Conservation (phyloP, 257 asterid genomes). For the Apocynum venetum region DNA sequence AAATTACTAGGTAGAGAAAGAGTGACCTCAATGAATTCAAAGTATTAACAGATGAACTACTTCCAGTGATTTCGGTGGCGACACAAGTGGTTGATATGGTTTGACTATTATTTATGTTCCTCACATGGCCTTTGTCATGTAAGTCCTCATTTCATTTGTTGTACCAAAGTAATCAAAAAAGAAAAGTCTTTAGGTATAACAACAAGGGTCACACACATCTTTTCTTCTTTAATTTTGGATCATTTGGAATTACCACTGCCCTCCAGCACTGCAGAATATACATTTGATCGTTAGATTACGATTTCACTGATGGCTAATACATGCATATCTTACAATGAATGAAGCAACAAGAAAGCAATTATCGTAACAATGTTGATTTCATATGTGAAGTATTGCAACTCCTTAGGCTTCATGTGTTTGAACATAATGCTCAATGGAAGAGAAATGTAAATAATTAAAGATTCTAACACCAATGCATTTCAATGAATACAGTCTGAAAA, state of each 20-base stretch:
- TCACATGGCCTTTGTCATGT: slow-evolving; percentile 28
- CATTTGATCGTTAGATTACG: not conserved
- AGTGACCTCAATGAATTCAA: slow-evolving; percentile 6
- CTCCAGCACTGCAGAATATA: not conserved
- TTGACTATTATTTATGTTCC: slow-evolving; percentile 27
- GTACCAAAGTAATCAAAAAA: not conserved
- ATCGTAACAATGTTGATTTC: not conserved
- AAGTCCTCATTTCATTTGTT: not conserved
- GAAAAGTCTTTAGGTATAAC: not conserved
- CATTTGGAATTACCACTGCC: not conserved
- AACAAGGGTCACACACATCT: not conserved
- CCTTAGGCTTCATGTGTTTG: not conserved
- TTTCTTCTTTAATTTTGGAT: not conserved
- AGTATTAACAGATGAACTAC: not conserved
- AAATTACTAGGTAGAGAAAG: not conserved
- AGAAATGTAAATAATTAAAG: not conserved
- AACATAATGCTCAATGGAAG: not conserved
- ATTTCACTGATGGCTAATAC: too few species aligned
- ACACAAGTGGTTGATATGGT: slow-evolving; percentile 21
- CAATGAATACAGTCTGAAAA: not conserved
- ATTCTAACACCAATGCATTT: not conserved
- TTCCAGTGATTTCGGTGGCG: slow-evolving; percentile 12
- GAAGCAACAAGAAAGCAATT: not conserved
- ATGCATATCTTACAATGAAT: not conserved
- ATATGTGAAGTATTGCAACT: not conserved